Conservation (phyloP, 805 yeast species). For the Kodamaea sagamina region DNA sequence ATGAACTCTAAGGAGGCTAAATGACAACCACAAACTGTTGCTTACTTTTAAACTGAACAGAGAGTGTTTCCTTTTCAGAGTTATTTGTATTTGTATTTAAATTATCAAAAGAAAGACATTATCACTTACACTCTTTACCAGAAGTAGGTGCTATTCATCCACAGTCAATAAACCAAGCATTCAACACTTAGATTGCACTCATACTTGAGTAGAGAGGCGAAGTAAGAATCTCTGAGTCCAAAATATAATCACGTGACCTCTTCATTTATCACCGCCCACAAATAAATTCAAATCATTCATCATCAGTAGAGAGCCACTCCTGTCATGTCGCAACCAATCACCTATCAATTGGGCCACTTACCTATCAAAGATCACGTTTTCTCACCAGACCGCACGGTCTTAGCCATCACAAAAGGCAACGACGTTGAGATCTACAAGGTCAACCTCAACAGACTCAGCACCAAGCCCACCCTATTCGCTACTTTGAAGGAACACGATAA, state of each 20-base stretch:
- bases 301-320: constrained; percentile 31
- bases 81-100: too few species aligned
- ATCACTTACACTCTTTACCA: too few species aligned
- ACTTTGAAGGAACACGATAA: constrained; percentile 85
- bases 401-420: constrained; percentile 83
- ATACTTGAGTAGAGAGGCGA: too few species aligned
- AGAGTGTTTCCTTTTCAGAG: too few species aligned
- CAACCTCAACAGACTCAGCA: constrained; percentile 36
- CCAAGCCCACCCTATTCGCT: constrained; percentile 62
- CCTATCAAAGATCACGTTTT: constrained; percentile 93
- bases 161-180: too few species aligned
- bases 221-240: too few species aligned
- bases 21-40: too few species aligned
- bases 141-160: too few species aligned
- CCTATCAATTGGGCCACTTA: constrained; percentile 70
- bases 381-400: constrained; percentile 58
- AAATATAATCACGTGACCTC: too few species aligned
- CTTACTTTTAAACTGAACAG: too few species aligned
- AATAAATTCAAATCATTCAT: background rate
- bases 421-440: constrained; percentile 73
- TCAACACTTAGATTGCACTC: background rate
- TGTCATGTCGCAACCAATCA: constrained; percentile 35
- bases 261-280: background rate
- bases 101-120: too few species aligned
- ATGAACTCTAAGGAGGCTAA: too few species aligned